Evolutionary conservation across 257 asterid species (phyloP).

Genomic region (Solanum medicagineum): DNA sequence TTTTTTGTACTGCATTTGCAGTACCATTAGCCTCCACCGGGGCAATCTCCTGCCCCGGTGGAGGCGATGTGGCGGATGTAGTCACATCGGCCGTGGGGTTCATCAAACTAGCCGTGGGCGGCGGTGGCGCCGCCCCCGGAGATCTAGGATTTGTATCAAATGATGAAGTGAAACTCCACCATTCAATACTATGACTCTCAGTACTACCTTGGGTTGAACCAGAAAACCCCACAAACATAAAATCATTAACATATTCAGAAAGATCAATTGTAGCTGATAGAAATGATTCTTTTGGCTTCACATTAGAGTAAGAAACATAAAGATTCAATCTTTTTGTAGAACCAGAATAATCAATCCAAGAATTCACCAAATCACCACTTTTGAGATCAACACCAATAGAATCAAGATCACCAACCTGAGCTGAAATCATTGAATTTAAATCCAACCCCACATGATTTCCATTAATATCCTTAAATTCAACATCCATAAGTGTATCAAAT

Average conservation of each 20-base stretch:
- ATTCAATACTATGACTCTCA: constrained; percentile 52
- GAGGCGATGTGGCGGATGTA: constrained; percentile 12
- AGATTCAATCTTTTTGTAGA: constrained; percentile 25
- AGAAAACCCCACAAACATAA: constrained; percentile 63
- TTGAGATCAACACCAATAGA: constrained; percentile 41
- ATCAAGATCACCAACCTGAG: constrained; percentile 40
- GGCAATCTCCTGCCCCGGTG: constrained; percentile 21
- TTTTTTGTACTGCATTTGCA: constrained; percentile 7
- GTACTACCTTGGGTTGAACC: constrained; percentile 91
- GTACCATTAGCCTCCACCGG: constrained; percentile 7
- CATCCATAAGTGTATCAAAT: constrained; percentile 74
- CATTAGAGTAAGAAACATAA: constrained; percentile 53
- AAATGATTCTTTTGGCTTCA: constrained; percentile 53
- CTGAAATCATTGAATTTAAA: constrained; percentile 58
- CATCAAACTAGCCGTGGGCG: constrained; percentile 27
- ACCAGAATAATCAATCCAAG: constrained; percentile 71
- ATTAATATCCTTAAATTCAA: constrained; percentile 51
- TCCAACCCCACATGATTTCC: constrained; percentile 82
- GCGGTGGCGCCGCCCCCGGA: constrained; percentile 23
- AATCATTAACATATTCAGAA: constrained; percentile 35
- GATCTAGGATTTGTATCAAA: constrained; percentile 35
- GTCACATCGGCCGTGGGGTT: constrained; percentile 30
- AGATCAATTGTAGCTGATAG: constrained; percentile 35
- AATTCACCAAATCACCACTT: constrained; percentile 70
- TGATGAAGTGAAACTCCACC: constrained; percentile 76